Base-by-base conservation (phyloP, 2,329 filamentous ascomycete genomes). In the Paraphoma sp. region DNA sequence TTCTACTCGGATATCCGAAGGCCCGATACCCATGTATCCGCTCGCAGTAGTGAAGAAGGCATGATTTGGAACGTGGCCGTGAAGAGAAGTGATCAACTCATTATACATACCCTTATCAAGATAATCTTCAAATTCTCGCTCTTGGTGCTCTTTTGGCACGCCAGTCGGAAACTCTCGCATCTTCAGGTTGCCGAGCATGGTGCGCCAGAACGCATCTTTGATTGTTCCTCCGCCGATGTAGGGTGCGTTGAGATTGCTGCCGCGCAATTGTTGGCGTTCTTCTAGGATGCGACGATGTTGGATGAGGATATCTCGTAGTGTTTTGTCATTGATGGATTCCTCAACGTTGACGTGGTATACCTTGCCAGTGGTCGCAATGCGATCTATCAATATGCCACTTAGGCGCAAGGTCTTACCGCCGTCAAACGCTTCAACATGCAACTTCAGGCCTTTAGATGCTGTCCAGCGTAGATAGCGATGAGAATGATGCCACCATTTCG, bases 161-260 rank as follows among this genome's bases (percentile, higher is more conserved):
- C 31, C 18, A 14, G 14, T 30, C 17, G 50, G 43, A 10, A 42
- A 14, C 18, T 47, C 50, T 29, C 7, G 8, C 50, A 47, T 47
- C 12, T 41, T 42, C 14, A 47, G 18, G 31, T 53, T 45, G 18
- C 43, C 43, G 10, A 47, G 29, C 16, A 53, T 29, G 11, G 50
- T 53, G 23, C 43, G 40, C 43, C 43, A 53, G 43, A 53, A 47
- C 7, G 49, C 49, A 29, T 52, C 42, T 17, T 31, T 45, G 28
- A 45, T 23, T 38, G 49, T 36, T 31, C 49, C 49, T 10, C 49
- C 49, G 18, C 41, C 41, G 41, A 52, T 31, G 29, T 52, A 52
- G 29, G 18, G 16, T 23, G 28, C 29, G 3, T 38, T 33, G 17
- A 36, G 40, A 31, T 52, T n/a, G n/a, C 33, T 38, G 6, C 33